Evolutionary conservation across 2,329 filamentous ascomycete species (phyloP), one percentile per base, ranked within the genome.

Genomic region (Calonectria pseudoturangicola): DNA sequence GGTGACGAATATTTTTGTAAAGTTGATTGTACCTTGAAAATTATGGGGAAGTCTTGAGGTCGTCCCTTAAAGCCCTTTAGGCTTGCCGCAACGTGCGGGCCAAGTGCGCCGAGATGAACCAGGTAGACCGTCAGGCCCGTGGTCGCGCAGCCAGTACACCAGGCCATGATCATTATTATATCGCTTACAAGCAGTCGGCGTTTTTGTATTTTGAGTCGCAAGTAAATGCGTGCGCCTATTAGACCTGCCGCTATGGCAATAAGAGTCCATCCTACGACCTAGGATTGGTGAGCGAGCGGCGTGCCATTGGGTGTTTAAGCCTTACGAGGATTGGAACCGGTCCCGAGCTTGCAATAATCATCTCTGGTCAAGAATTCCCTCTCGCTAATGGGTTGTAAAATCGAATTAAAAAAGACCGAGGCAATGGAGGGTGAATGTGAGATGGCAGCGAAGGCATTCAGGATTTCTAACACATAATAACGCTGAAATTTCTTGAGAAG

Each of bases 251-350:
- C 21, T 48, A 48, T 48, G 8, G n/a, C 45, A 21, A 48, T 48
- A 48, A 48, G 45, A 48, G 13, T 48, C 45, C 45, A 48, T 48
- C 45, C 45, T 25, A 48, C 45, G 2, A 48, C 45, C 45, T 48
- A n/a, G 13, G n/a, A 13, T 48, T 8, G 2, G 45, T 48, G n/a
- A 48, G 45, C 21, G 3, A 25, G 45, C 4, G n/a, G 21, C 2
- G 12, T 12, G n/a, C 13, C 4, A 45, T 12, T 3, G 9, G 9
- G 9, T 48, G n/a, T 47, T 4, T 25, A 3, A 48, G 10, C 18
- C 45, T 48, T 25, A 48, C 45, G 8, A 12, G 45, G 3, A 48
- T 48, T 10, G 45, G 45, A 12, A 25, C 10, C 9, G 45, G 45
- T 16, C 45, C 45, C 7, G n/a, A 48, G 21, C 45, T 48, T 48